Base-by-base conservation (phyloP, 108 stramenopile species). In the Fistulifera solaris region DNA sequence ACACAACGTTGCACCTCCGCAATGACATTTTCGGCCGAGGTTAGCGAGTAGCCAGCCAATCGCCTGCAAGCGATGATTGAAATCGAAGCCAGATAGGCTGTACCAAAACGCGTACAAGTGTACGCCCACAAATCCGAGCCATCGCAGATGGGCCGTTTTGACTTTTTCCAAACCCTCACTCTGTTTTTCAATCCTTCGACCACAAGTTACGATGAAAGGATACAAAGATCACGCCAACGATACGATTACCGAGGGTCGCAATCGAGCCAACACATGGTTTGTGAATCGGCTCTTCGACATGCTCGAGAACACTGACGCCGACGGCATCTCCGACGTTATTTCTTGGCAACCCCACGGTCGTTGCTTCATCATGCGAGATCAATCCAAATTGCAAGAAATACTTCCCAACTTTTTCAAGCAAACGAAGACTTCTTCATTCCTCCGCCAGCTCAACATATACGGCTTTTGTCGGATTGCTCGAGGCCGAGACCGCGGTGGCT, bases 291-390 rank as follows among this genome's bases (percentile, higher is more conserved):
- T 35, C 31, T 35, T 35, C 59, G 54, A 54, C 1, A 69, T 85
- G 58, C 78, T 91, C 4, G 73, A 85, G 22, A 62, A 71, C 28
- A 66, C 77, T 2, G 68, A 65, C 40, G 45, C 40, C 0, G 83
- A 82, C 41, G 77, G 75, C 1, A 45, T 66, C 24, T 73, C 54
- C 5, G 58, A 81, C 63, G 63, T 87, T 38, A 76, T 94, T 5
- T 78, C 81, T 35, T 94, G 93, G 93, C 81, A 80, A 64, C 78
- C 82, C 16, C 83, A 94, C 52, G 92, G 95, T 26, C 70, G 85
- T 58, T 85, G 77, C 71, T 91, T 94, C 53, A 58, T 88, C 39
- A 85, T 96, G n/a, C 81, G 80, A 66, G 83, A 95, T 58, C 85
- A 35, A 35, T 35, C 31, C 31, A 35, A 35, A 35, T 8, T 35